Evolutionary conservation across 192 early-diverging fungal genomes (phyloP).

Genomic region (Umbelopsis vinacea): DNA sequence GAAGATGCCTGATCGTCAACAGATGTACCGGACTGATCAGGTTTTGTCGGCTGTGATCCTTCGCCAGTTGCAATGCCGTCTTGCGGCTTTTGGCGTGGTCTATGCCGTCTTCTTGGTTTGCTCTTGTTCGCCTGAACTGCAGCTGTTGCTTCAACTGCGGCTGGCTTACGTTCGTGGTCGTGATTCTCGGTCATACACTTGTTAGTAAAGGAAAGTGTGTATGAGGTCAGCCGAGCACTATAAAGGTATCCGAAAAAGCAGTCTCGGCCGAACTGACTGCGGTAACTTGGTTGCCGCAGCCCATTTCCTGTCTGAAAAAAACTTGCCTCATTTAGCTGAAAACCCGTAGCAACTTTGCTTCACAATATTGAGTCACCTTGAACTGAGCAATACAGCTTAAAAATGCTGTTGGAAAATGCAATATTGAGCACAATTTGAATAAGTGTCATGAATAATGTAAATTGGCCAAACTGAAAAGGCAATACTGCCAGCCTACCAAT

Average conservation of each 20-base stretch:
- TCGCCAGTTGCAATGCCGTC: neutral
- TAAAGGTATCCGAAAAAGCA: neutral
- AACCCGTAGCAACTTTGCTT: too few relatives aligned
- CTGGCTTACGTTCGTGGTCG: neutral
- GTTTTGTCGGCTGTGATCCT: neutral
- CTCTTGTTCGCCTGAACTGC: neutral
- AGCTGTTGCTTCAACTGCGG: neutral
- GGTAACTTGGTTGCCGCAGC: neutral
- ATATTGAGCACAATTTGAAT: too few relatives aligned
- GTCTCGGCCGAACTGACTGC: neutral
- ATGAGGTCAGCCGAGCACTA: neutral
- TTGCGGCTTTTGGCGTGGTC: conserved; percentile 9
- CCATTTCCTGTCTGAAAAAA: too few relatives aligned
- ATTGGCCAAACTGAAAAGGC: too few relatives aligned
- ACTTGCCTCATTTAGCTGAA: too few relatives aligned
- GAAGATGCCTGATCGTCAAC: conserved; percentile 14
- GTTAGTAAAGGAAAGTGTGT: neutral
- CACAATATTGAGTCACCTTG: too few relatives aligned
- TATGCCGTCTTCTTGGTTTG: neutral
- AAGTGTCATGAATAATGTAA: too few relatives aligned
- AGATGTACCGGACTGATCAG: neutral
- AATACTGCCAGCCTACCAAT: too few relatives aligned
- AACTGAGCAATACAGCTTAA: too few relatives aligned
- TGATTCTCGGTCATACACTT: conserved; percentile 12
- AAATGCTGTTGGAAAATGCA: too few relatives aligned